phyloP scores from a whole-genome alignment of 2,329 filamentous ascomycete genomes.

The Claviceps africana region DNA sequence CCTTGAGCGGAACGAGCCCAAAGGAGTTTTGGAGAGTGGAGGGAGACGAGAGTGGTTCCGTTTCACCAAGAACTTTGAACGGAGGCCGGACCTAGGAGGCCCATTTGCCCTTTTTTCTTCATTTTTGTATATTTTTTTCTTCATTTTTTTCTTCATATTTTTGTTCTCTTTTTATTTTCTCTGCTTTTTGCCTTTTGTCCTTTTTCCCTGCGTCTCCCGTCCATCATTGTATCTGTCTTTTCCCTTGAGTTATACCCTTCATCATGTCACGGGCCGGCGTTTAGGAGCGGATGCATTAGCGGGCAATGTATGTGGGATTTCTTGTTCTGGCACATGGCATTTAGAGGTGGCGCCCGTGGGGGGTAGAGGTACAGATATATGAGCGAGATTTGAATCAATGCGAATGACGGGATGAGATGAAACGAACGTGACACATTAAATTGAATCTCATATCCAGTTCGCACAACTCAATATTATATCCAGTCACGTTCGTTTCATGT shows the following conservation, averaged over 20 bases:
- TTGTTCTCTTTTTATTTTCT: neutral
- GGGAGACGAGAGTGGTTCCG: neutral
- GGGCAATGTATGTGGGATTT: neutral
- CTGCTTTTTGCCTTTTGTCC: neutral
- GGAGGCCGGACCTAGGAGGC: neutral
- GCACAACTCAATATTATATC: too few relatives aligned
- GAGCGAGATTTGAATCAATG: too few relatives aligned
- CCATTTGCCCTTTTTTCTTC: neutral
- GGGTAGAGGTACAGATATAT: too few relatives aligned
- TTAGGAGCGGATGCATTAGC: neutral
- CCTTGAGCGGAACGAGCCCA: neutral
- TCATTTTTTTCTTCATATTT: neutral
- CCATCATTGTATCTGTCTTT: neutral
- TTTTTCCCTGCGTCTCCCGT: neutral
- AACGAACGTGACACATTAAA: too few relatives aligned
- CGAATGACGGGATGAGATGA: too few relatives aligned
- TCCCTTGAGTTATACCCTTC: neutral
- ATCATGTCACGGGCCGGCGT: neutral
- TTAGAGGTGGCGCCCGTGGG: neutral
- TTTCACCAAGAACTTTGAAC: constrained; percentile 1
- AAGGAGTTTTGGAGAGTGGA: neutral
- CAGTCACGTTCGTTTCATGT: too few relatives aligned
- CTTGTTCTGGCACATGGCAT: neutral
- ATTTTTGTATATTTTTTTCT: neutral
- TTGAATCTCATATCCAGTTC: too few relatives aligned